Evolutionary conservation across 2,329 filamentous ascomycete species (phyloP).

Genomic region (Bipolaris gigantea): DNA sequence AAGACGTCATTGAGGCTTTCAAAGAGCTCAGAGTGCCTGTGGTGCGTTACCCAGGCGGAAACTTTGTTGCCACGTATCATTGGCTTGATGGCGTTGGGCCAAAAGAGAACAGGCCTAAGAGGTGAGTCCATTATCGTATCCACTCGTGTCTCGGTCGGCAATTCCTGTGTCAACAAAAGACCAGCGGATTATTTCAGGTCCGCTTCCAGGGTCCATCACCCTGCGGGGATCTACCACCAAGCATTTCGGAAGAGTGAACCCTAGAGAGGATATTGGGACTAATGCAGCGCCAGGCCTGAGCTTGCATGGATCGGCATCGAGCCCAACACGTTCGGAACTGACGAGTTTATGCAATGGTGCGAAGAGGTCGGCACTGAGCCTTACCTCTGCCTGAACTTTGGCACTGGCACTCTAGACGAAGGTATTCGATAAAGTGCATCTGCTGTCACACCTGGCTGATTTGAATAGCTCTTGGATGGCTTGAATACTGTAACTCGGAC

Average conservation of each 20-base stretch:
- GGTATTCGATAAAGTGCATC: slow-evolving; percentile 37
- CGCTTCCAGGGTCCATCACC: neutral
- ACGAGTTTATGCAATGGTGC: slow-evolving; percentile 86
- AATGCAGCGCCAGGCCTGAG: slow-evolving; percentile 59
- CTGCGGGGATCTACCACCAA: neutral
- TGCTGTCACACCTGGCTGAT: slow-evolving; percentile 14
- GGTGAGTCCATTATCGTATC: slow-evolving; percentile 39
- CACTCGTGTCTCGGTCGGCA: neutral
- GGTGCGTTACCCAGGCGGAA: slow-evolving; percentile 79
- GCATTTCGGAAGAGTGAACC: neutral
- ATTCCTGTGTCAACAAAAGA: neutral
- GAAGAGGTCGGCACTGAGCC: slow-evolving; percentile 72
- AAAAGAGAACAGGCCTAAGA: slow-evolving; percentile 64
- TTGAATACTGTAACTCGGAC: slow-evolving; percentile 85
- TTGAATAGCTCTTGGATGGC: slow-evolving; percentile 66
- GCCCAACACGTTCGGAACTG: slow-evolving; percentile 78
- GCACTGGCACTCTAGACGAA: slow-evolving; percentile 65
- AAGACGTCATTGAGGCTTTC: slow-evolving; percentile 74
- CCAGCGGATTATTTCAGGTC: neutral
- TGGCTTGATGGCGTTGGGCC: slow-evolving; percentile 83
- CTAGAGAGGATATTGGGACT: slow-evolving; percentile 1
- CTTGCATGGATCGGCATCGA: slow-evolving; percentile 79
- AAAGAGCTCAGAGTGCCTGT: slow-evolving; percentile 75
- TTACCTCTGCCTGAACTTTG: slow-evolving; percentile 79
- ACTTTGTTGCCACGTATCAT: slow-evolving; percentile 83